Evolutionary conservation across 2,329 filamentous ascomycete species (phyloP).

Genomic region (Leptographium galeiforme): DNA sequence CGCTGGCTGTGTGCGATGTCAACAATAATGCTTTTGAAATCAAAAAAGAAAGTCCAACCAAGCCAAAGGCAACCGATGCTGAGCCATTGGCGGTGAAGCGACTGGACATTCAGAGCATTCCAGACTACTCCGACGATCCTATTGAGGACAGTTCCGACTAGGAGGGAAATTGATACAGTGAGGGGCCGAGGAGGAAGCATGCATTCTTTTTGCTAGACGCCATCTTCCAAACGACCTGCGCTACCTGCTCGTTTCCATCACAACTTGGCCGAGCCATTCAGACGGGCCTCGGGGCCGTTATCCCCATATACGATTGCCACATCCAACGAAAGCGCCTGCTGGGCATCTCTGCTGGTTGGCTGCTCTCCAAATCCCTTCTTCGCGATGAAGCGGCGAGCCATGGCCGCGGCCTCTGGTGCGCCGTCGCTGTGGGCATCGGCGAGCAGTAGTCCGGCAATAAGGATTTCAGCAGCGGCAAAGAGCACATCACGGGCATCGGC

Average conservation of each 20-base stretch:
- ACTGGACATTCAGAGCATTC: conserved; percentile 2
- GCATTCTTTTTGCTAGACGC: background rate
- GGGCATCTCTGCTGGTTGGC: conserved; percentile 8
- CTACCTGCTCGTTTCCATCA: background rate
- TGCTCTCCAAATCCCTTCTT: conserved; percentile 16
- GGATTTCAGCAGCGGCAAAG: conserved; percentile 28
- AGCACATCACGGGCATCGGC: conserved; percentile 31
- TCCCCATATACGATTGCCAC: conserved; percentile 23
- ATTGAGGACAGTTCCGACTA: conserved; percentile 1
- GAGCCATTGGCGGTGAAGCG: background rate
- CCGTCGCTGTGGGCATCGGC: conserved; percentile 25
- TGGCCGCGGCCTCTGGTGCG: conserved; percentile 22
- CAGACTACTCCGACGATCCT: conserved; percentile 1
- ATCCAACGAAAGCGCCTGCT: conserved; percentile 19
- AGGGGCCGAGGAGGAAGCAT: background rate
- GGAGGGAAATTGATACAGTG: background rate
- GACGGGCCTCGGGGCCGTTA: background rate
- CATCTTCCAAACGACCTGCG: background rate
- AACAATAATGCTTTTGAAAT: background rate
- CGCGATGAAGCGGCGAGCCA: conserved; percentile 25
- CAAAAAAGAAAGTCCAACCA: background rate
- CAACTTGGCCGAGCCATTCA: background rate
- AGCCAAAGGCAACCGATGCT: background rate
- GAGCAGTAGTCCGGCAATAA: conserved; percentile 28
- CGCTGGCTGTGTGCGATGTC: background rate